A percentile compares a stretch with the other conserved stretches of the same genome.
Evolutionary conservation across 352 stramenopile species (phyloP).

Genomic region (Phytophthora cactorum): DNA sequence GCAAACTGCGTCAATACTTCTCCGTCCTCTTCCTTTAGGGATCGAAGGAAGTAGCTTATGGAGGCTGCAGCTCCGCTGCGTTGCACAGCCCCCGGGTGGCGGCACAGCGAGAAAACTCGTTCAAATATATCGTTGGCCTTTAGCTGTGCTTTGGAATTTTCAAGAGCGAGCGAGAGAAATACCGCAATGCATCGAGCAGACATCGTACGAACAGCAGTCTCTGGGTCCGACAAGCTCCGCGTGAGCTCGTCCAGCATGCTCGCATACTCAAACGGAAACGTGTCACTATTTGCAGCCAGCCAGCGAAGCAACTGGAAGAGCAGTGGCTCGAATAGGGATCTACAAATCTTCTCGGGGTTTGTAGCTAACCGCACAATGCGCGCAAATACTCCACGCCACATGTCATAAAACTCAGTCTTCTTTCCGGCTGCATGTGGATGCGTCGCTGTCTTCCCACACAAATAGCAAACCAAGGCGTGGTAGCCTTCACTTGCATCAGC

Average conservation of each 20-base stretch:
- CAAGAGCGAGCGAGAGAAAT: slow-evolving; percentile 54
- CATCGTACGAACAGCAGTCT: slow-evolving; percentile 63
- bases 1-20: slow-evolving; percentile 61
- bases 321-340: slow-evolving; percentile 73
- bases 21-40: slow-evolving; percentile 63
- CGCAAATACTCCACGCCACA: slow-evolving; percentile 64
- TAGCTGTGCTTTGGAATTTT: slow-evolving; percentile 31
- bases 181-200: slow-evolving; percentile 64
- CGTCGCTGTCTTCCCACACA: slow-evolving; percentile 76
- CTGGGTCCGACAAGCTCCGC: slow-evolving; percentile 55
- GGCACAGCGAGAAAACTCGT: slow-evolving; percentile 75
- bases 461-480: slow-evolving; percentile 70
- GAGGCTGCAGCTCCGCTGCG: slow-evolving; percentile 68
- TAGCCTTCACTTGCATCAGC: slow-evolving; percentile 67
- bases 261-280: slow-evolving; percentile 74
- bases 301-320: slow-evolving; percentile 79
- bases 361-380: slow-evolving; percentile 62
- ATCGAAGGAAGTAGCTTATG: slow-evolving; percentile 75
- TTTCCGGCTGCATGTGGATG: slow-evolving; percentile 60
- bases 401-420: slow-evolving; percentile 67
- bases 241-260: slow-evolving; percentile 66
- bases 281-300: slow-evolving; percentile 60
- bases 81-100: slow-evolving; percentile 62
- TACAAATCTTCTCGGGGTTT: slow-evolving; percentile 75
- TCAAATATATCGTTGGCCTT: slow-evolving; percentile 68